Conservation (phyloP, 2,329 filamentous ascomycete genomes). For the Dactylella cylindrospora region DNA sequence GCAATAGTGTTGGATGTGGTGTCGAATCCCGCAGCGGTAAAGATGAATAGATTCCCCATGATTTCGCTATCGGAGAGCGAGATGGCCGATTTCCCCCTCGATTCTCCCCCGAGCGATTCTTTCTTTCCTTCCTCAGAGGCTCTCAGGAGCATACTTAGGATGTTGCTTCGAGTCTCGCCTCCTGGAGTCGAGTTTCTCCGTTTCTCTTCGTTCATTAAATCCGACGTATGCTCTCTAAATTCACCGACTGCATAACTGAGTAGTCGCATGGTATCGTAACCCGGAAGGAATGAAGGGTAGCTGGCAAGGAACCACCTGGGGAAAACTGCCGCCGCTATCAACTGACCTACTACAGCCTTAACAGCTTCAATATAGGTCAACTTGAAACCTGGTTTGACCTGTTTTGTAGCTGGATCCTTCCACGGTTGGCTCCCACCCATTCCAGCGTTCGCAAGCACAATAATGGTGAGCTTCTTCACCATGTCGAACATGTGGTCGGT, state of each 20-base stretch:
- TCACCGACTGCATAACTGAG: conserved; percentile 14
- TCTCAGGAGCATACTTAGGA: conserved; percentile 50
- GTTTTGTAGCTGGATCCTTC: conserved; percentile 14
- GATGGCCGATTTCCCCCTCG: conserved; percentile 20
- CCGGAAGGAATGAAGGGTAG: conserved; percentile 22
- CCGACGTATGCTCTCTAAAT: conserved; percentile 15
- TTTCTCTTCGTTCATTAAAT: conserved; percentile 21
- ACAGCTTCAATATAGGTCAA: conserved; percentile 49
- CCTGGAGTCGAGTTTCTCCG: conserved; percentile 27
- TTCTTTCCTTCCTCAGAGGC: conserved; percentile 49
- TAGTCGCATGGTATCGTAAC: conserved; percentile 17
- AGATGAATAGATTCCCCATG: conserved; percentile 55
- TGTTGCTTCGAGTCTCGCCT: conserved; percentile 48
- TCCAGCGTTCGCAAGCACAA: conserved; percentile 50
- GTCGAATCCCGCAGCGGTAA: conserved; percentile 57
- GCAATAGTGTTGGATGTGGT: conserved; percentile 58
- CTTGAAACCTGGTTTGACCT: conserved; percentile 47
- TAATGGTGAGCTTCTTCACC: conserved; percentile 51
- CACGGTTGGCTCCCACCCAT: conserved; percentile 49
- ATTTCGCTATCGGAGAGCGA: conserved; percentile 52
- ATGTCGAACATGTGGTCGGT: conserved; percentile 48
- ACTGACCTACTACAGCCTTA: conserved; percentile 12
- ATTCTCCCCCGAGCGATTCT: conserved; percentile 44
- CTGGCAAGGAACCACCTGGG: conserved; percentile 15
- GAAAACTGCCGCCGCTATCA: conserved; percentile 12